These are phyloP conservation scores for Leccinum fibrillosum DNA, from an alignment of 768 basidiomycete species.

Conservation along the genomic window DNA sequence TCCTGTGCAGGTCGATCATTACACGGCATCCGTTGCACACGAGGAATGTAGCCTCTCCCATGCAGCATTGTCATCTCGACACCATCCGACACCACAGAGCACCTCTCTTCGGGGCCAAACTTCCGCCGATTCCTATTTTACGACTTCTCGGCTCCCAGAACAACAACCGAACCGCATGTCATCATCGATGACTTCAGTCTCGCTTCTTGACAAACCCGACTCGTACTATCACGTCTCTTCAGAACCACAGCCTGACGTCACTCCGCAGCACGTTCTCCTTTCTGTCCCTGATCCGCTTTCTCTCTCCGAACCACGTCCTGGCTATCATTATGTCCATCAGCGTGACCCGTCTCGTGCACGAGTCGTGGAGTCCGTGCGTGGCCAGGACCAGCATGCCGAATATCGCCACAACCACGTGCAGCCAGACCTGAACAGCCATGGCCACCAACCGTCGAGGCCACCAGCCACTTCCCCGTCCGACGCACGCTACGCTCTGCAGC, in stretches of 20 bases:
- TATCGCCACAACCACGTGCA: constrained; percentile 27
- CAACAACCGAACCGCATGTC: constrained; percentile 24
- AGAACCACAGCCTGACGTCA: constrained; percentile 31
- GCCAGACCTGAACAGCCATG: constrained; percentile 11
- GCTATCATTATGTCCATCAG: constrained; percentile 30
- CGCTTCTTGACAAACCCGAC: constrained; percentile 25
- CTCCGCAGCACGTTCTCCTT: constrained; percentile 20
- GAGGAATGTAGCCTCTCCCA: constrained; percentile 29
- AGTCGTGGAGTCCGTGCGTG: constrained; percentile 21
- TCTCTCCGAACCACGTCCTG: constrained; percentile 25
- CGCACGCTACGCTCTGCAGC: constrained; percentile 20
- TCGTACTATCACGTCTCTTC: constrained; percentile 26
- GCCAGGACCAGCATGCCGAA: constrained; percentile 25
- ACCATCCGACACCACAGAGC: constrained; percentile 16
- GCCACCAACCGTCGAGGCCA: constrained; percentile 17
- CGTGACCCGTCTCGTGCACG: constrained; percentile 27
- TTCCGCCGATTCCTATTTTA: constrained; percentile 25
- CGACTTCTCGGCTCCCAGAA: constrained; percentile 22
- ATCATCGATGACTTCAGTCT: constrained; percentile 27
- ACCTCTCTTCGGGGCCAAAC: constrained; percentile 17
- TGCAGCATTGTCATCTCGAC: constrained; percentile 20
- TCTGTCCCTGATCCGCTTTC: constrained; percentile 29
- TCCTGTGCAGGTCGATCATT: constrained; percentile 36
- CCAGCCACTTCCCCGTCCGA: constrained; percentile 18
- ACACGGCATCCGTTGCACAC: constrained; percentile 28